Evolutionary conservation across 805 yeast genomes (phyloP).

Genomic region (Tetrapisispora arboricola): DNA sequence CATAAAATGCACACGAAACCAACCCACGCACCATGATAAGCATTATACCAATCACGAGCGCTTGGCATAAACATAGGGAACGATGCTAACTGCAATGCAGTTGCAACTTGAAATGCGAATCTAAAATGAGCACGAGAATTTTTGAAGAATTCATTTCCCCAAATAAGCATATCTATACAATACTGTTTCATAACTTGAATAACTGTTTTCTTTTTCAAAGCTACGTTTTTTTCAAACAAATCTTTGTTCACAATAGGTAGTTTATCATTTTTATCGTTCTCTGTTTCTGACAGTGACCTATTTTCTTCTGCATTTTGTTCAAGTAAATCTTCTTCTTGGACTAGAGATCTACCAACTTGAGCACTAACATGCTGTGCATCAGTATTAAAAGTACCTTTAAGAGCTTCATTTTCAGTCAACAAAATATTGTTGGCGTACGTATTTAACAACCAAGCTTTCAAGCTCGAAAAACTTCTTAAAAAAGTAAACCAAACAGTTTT

Average conservation of each 20-base stretch:
- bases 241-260: slow-evolving; percentile 8
- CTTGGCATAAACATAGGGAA: slow-evolving; percentile 43
- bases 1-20: slow-evolving; percentile 44
- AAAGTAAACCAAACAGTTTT: slow-evolving; percentile 36
- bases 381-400: slow-evolving; percentile 22
- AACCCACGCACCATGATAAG: slow-evolving; percentile 41
- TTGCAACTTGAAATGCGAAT: slow-evolving; percentile 37
- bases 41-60: slow-evolving; percentile 39
- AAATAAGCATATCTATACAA: slow-evolving; percentile 4
- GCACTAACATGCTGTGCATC: not conserved
- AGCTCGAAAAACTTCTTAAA: slow-evolving; percentile 26
- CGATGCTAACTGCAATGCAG: slow-evolving; percentile 38
- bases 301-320: slow-evolving; percentile 11
- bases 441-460: slow-evolving; percentile 29
- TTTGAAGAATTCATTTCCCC: slow-evolving; percentile 13
- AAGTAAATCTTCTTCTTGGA: slow-evolving; percentile 22
- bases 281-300: not conserved
- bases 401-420: slow-evolving; percentile 29
- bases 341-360: slow-evolving; percentile 16
- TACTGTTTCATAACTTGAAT: slow-evolving; percentile 1
- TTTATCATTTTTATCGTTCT: not conserved
- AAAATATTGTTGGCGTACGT: slow-evolving; percentile 12
- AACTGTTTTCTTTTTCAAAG: not conserved
- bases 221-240: not conserved
- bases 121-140: slow-evolving; percentile 30